Evolutionary conservation across 228 moss, liverwort and hornwort species (phyloP).

Genomic region (Sphagnum magellanicum): DNA sequence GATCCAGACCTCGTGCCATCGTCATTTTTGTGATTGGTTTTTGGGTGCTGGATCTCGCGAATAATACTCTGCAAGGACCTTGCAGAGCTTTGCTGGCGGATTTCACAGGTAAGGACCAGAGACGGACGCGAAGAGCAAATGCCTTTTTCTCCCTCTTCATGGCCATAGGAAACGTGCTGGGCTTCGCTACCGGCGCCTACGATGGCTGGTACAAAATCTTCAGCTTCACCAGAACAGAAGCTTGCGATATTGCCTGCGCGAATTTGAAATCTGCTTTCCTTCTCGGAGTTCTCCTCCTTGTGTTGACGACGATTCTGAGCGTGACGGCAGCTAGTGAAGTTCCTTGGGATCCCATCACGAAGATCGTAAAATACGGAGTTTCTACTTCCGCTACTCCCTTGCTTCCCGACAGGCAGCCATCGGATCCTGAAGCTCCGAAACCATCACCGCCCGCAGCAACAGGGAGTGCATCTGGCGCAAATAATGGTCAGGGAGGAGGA

Average conservation of each 20-base stretch:
- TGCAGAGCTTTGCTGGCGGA: slow-evolving; percentile 82
- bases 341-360: slow-evolving; percentile 40
- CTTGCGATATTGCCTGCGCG: slow-evolving; percentile 63
- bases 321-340: slow-evolving; percentile 57
- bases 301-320: slow-evolving; percentile 51
- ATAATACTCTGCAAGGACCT: slow-evolving; percentile 83
- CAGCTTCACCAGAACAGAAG: slow-evolving; percentile 42
- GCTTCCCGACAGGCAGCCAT: slow-evolving; percentile 22
- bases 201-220: slow-evolving; percentile 57
- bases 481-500: background rate
- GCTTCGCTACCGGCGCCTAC: slow-evolving; percentile 81
- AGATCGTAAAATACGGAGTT: slow-evolving; percentile 7
- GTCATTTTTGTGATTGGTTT: slow-evolving; percentile 64
- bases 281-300: slow-evolving; percentile 53
- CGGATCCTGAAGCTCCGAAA: slow-evolving; percentile 8
- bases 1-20: slow-evolving; percentile 47
- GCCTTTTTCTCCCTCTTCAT: slow-evolving; percentile 73
- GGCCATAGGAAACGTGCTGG: slow-evolving; percentile 78
- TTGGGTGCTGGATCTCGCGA: slow-evolving; percentile 83
- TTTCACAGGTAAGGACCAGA: slow-evolving; percentile 56
- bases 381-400: slow-evolving; percentile 43
- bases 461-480: slow-evolving; percentile 9
- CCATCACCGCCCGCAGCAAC: no score
- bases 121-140: slow-evolving; percentile 56
- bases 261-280: slow-evolving; percentile 87